These are phyloP conservation scores for Dothidotthia symphoricarpi DNA, from an alignment of 2,329 filamentous ascomycete species.

Conservation along the genomic window DNA sequence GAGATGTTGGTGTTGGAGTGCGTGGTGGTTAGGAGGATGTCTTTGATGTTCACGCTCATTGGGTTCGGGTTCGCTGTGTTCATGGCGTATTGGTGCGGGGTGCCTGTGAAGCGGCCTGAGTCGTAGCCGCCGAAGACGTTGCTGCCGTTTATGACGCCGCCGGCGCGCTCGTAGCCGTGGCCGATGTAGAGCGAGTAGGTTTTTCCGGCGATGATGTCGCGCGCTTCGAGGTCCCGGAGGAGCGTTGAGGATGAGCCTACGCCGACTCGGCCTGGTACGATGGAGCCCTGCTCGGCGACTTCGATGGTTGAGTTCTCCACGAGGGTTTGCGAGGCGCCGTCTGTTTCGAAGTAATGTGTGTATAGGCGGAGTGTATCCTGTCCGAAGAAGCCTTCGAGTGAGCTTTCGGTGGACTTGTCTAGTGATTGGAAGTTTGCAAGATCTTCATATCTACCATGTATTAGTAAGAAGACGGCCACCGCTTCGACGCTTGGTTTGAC, in stretches of 20 bases:
- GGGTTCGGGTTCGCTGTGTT: slow-evolving; percentile 32
- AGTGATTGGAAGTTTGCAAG: slow-evolving; percentile 24
- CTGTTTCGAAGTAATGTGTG: slow-evolving; percentile 44
- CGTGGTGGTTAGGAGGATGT: slow-evolving; percentile 38
- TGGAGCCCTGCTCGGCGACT: slow-evolving; percentile 33
- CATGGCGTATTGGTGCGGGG: slow-evolving; percentile 36
- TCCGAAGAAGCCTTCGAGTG: slow-evolving; percentile 31
- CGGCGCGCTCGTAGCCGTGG: slow-evolving; percentile 43
- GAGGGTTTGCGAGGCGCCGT: slow-evolving; percentile 39
- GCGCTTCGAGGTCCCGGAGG: slow-evolving; percentile 37
- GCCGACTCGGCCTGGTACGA: slow-evolving; percentile 39
- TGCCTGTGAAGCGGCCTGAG: slow-evolving; percentile 43
- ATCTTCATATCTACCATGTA: slow-evolving; percentile 22
- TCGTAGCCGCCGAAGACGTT: slow-evolving; percentile 49
- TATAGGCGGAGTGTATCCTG: slow-evolving; percentile 40
- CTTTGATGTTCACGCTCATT: slow-evolving; percentile 42
- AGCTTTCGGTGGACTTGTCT: slow-evolving; percentile 24
- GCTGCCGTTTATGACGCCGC: slow-evolving; percentile 44
- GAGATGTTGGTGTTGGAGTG: slow-evolving; percentile 31
- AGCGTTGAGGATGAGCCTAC: slow-evolving; percentile 44
- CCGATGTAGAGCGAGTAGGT: slow-evolving; percentile 48
- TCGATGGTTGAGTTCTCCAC: slow-evolving; percentile 37
- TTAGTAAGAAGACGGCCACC: slow-evolving; percentile 9
- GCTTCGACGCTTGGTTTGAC: too few relatives aligned
- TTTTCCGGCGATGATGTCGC: slow-evolving; percentile 39